Evolutionary conservation across 2,329 filamentous ascomycete genomes (phyloP), one percentile per base, ranked within the genome.

Genomic region (Diplocarpon rosae): DNA sequence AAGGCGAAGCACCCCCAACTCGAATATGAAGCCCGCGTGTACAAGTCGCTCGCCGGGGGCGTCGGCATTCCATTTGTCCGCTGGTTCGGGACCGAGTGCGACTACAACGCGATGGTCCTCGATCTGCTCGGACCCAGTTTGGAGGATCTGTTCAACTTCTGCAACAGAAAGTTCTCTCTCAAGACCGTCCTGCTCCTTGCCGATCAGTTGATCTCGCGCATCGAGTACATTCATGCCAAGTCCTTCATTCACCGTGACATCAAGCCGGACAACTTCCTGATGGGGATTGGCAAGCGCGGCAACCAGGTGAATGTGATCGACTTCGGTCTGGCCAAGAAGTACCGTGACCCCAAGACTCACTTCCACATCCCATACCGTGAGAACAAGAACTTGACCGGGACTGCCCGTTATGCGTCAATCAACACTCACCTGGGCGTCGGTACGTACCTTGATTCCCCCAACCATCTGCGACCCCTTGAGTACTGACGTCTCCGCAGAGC

Each of bases 331-430:
- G 92, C 92, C 64, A 98, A 96, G 84, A 96, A 96, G 74, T 98
- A 96, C 74, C 85, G 92, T 56, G 92, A 96, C 74, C 92, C 92
- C 49, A 98, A 98, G 83, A 96, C 92, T 48, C 90, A 96, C 71
- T 96, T 96, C 74, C 92, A 98, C 70, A 98, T 96, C 51, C 92
- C 92, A 37, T 96, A 98, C 76, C 83, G 92, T 71, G 92, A 96
- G 86, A 96, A 96, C 83, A 96, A 98, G 85, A 96, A 96, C 78
- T 73, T 98, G 69, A 98, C 92, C 43, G 92, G 92, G 66, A 98
- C 92, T 60, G 92, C 92, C 60, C 90, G 92, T 65, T 98, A 98
- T 69, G 92, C 92, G 52, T 93, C 85, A 52, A 98, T 98, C 73
- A 98, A 98, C 75, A 98, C 92, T 50, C 92, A 98, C 64, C 71